Evolutionary conservation across 139 green algal species (phyloP), one percentile per base, ranked within the genome.

Genomic region (Volvox africanus): DNA sequence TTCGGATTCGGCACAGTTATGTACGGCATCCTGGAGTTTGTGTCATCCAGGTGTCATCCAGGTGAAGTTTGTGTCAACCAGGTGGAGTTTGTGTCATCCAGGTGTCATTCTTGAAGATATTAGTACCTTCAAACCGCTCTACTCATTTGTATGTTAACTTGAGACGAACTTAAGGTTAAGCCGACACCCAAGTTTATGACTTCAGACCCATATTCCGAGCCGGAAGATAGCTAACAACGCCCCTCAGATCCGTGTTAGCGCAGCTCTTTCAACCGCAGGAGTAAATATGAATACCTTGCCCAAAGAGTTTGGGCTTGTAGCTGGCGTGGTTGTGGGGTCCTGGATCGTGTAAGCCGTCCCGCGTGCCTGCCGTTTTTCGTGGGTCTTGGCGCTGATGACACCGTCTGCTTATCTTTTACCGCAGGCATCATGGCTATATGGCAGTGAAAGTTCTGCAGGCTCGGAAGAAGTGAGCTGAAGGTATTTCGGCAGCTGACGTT

Each of bases 371-470:
- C 33, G 76, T 32, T 61, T 14, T 61, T 61, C 17, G 50, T 32
- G 33, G 9, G 32, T 2, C 2, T 79, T 79, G 71, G 24, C 21
- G 5, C 11, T 24, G 16, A 21, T 79, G 71, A 79, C 71, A 35
- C 24, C 14, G 18, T 2, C 21, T 28, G 2, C 76, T 1, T 78
- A 65, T 24, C 12, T 24, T 50, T 50, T 67, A n/a, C n/a, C n/a
- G n/a, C 37, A 89, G 73, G 19, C 90, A 93, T 61, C 84, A 93
- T 68, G 85, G 84, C 37, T 91, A 67, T 22, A 90, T 90, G 82
- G 84, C 76, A 20, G 22, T 87, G 65, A 50, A 78, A 16, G 91
- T 93, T n/a, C 88, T 91, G 68, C n/a, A 67, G 18, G 91, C 91
- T 0, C 44, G 91, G 22, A 93, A 93, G 91, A 83, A 82, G 88